A percentile compares a stretch with the other conserved stretches of the same genome.
Evolutionary conservation across 768 basidiomycete species (phyloP).

Genomic region (Collybia mongolica): DNA sequence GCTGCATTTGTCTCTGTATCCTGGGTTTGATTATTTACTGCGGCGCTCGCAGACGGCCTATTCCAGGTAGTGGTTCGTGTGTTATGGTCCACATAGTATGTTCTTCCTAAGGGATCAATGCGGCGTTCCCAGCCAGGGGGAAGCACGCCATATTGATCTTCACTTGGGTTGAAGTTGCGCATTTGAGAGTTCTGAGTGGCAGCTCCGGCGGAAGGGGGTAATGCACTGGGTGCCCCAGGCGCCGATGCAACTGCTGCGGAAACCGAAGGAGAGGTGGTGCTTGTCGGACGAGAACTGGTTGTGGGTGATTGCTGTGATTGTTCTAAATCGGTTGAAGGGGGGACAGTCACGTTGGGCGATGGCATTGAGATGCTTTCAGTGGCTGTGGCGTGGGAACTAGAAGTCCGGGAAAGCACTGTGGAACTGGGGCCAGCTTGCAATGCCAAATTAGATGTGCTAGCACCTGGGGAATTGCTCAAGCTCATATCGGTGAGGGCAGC

Average conservation of each 20-base stretch:
- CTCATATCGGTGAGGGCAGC: constrained; percentile 61
- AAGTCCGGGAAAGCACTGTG: constrained; percentile 52
- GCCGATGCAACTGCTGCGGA: constrained; percentile 22
- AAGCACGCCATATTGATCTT: constrained; percentile 90
- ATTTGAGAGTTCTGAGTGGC: constrained; percentile 51
- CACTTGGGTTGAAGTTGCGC: constrained; percentile 91
- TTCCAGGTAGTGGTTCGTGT: constrained; percentile 98
- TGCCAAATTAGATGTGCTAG: constrained; percentile 54
- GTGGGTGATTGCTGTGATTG: constrained; percentile 18
- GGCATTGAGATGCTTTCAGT: constrained; percentile 45
- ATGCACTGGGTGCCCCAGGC: constrained; percentile 18
- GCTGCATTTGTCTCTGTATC: constrained; percentile 82
- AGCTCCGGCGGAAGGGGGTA: constrained; percentile 31
- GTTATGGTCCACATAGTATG: constrained; percentile 99
- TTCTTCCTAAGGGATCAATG: constrained; percentile 92
- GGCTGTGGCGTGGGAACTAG: constrained; percentile 65
- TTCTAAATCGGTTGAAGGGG: constrained; percentile 22
- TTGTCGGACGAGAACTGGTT: constrained; percentile 26
- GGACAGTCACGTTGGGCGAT: constrained; percentile 22
- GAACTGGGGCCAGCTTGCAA: constrained; percentile 38
- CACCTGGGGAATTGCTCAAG: constrained; percentile 56
- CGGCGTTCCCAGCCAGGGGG: constrained; percentile 96
- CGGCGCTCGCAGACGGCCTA: constrained; percentile 77
- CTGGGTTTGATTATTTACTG: constrained; percentile 68
- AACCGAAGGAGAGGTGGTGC: constrained; percentile 17